Base-by-base conservation (phyloP, 805 yeast genomes). In the Wickerhamomyces bisporus region DNA sequence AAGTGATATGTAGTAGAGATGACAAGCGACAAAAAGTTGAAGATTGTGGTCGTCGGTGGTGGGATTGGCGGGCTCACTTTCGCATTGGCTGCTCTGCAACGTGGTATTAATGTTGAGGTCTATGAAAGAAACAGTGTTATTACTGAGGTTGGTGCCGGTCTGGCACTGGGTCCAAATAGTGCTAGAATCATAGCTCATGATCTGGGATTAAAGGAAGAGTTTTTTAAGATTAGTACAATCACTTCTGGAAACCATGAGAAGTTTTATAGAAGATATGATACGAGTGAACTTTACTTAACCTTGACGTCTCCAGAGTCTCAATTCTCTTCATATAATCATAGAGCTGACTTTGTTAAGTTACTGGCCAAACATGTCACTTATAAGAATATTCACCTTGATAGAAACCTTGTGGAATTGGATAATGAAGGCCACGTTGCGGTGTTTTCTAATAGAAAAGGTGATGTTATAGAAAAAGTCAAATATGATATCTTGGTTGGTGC, bases 111-210 rank as follows among this genome's bases (percentile, higher is more conserved):
- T 14, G 33, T 35, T 35, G 21, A 30, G 10, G 13, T 35, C 11
- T 35, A 35, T 30, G 38, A 35, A 24, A 29, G 34, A 25, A 29
- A 35, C 14, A 28, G 24, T 24, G 17, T 8, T 6, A 35, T 35
- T n/a, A 35, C 38, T 13, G 38, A 35, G 17, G 34, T 35, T 18
- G 38, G 38, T 24, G 34, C 34, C 5, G 38, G 38, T 5, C 16
- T 30, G 10, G 38, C 38, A 8, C 14, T 35, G 12, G 34, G 34
- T n/a, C 33, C 38, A 24, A 35, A 25, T 10, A 14, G 24, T 14
- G 18, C 34, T 6, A 23, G 30, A 24, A 30, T 35, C 5, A 29
- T 30, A 19, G 38, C 37, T 27, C 26, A 35, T 16, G 34, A 34
- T 5, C 13, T 35, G 16, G 29, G 24, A 5, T 17, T 35, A 15